These are phyloP conservation scores for Xylaria bambusicola DNA, from an alignment of 495 filamentous ascomycete species.

Conservation along the genomic window DNA sequence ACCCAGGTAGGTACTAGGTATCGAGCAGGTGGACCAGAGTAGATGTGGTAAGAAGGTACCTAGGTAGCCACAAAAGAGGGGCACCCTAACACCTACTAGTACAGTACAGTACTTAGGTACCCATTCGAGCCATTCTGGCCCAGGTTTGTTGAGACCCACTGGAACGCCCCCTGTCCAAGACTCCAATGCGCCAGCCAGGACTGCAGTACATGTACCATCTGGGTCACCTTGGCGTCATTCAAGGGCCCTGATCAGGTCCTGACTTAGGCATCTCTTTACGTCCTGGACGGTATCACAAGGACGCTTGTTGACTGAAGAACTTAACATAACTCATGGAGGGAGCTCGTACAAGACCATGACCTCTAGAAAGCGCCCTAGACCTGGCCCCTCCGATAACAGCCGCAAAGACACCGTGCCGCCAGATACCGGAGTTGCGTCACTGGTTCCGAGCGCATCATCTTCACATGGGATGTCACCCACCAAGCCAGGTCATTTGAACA, in stretches of 20 bases:
- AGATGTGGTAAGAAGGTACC: too few species aligned
- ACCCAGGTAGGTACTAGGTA: not conserved
- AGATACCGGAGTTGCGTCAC: constrained; percentile 35
- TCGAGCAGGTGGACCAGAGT: too few species aligned
- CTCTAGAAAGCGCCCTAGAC: constrained; percentile 65
- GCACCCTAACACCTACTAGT: too few species aligned
- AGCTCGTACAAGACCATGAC: constrained; percentile 43
- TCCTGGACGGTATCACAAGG: too few species aligned
- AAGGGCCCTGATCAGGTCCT: not conserved
- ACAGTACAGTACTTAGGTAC: not conserved
- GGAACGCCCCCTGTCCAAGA: too few species aligned
- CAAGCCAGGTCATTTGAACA: constrained; percentile 20
- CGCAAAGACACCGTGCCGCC: constrained; percentile 38
- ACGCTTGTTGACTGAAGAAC: not conserved
- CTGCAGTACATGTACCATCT: too few species aligned
- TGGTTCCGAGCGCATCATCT: constrained; percentile 15
- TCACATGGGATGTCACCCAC: constrained; percentile 24
- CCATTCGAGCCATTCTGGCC: too few species aligned
- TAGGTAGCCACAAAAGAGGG: too few species aligned
- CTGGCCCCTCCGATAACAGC: constrained; percentile 48
- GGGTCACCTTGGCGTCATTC: not conserved
- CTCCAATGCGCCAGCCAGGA: too few species aligned
- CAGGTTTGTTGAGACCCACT: too few species aligned
- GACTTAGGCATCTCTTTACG: not conserved
- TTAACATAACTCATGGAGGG: not conserved